Conservation (phyloP, 2,329 filamentous ascomycete species). For the Aaosphaeria pasadenensis region DNA sequence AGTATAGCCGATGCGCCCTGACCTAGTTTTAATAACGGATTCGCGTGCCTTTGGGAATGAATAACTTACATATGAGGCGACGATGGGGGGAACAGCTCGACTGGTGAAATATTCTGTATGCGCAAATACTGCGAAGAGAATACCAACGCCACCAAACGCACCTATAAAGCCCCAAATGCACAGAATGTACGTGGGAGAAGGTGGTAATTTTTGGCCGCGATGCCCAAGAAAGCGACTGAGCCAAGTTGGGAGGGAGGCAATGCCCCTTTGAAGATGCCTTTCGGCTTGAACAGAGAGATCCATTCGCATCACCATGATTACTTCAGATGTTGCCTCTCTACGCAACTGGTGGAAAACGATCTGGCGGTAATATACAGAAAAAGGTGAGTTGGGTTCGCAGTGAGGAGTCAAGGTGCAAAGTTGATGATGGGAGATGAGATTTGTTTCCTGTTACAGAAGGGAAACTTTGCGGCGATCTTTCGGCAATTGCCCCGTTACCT, state of each 20-base stretch:
- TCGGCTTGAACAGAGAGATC: not conserved
- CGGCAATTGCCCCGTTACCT: too few species aligned
- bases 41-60: too few species aligned
- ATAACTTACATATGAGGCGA: constrained; percentile 38
- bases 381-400: too few species aligned
- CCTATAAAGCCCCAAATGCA: constrained; percentile 43
- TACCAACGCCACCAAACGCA: constrained; percentile 41
- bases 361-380: too few species aligned
- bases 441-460: too few species aligned
- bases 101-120: constrained; percentile 38
- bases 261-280: constrained; percentile 20
- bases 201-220: constrained; percentile 25
- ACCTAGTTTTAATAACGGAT: too few species aligned
- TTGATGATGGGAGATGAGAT: too few species aligned
- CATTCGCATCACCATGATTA: not conserved
- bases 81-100: constrained; percentile 40
- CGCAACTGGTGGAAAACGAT: too few species aligned
- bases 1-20: constrained; percentile 47
- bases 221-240: constrained; percentile 65
- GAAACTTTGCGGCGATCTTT: too few species aligned
- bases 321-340: too few species aligned
- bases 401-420: too few species aligned
- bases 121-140: constrained; percentile 40
- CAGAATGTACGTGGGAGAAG: constrained; percentile 28
- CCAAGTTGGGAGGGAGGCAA: constrained; percentile 56